Percentiles rank a stretch among this genome's conserved stretches.
These are phyloP conservation scores for Forsythia viridissima DNA, from an alignment of 257 asterid genomes.

Conservation along the genomic window DNA sequence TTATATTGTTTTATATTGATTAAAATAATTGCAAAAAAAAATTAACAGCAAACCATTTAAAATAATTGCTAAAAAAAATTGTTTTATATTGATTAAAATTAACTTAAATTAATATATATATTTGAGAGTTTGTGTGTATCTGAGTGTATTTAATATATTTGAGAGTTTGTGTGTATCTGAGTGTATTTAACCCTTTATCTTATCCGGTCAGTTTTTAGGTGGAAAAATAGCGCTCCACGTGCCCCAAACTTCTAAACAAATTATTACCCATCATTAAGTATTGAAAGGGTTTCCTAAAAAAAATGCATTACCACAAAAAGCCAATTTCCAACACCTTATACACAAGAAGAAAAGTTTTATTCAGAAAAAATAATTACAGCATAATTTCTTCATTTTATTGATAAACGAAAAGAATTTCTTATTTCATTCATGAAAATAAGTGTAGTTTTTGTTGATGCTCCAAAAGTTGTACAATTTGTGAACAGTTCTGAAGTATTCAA, in stretches of 20 bases:
- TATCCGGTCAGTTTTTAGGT: background rate
- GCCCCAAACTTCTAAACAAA: background rate
- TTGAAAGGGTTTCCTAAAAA: background rate
- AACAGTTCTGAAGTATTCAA: slow-evolving; percentile 45
- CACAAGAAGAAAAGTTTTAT: no score
- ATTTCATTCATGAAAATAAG: slow-evolving; percentile 35
- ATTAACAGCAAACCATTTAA: no score
- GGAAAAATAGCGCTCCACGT: background rate
- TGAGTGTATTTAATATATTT: no score
- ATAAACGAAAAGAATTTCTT: background rate
- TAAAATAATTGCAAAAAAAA: no score
- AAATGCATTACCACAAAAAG: background rate
- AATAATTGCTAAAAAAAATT: no score
- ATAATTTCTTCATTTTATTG: no score
- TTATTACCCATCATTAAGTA: background rate
- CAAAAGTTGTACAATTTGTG: slow-evolving; percentile 44
- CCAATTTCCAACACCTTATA: background rate
- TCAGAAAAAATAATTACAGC: no score
- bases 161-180: no score
- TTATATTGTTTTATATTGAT: no score
- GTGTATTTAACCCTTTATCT: background rate
- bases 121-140: no score
- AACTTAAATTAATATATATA: no score
- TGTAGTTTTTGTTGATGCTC: slow-evolving; percentile 50
- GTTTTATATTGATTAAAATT: no score